Evolutionary conservation across 805 yeast species (phyloP), one percentile per base, ranked within the genome.

Genomic region (Sugiyamaella boreocaroliniensis): DNA sequence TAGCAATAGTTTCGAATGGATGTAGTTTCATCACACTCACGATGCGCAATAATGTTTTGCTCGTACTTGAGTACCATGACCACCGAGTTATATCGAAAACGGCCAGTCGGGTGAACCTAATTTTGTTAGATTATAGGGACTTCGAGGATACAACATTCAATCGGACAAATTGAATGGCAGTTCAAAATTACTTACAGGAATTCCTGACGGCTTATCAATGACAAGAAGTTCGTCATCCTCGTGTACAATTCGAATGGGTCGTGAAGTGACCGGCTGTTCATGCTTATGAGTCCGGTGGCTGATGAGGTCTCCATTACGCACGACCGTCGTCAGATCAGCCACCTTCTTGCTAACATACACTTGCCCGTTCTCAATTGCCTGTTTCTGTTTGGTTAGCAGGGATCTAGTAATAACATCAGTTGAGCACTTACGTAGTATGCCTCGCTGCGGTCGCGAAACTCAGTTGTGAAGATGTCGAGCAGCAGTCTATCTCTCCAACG

Each of bases 191-290:
- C 67, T 86, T 1, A 88, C 96, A 0, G 99, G 98, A 4, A 93
- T 79, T 0, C 99, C 97, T 2, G 95, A 80, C 0, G 99, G 99
- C 60, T 93, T 93, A 65, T 92, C 96, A 18, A 93, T 84, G 2
- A 87, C 95, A 4, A 92, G 74, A 19, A 89, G 67, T 48, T 85
- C 79, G 12, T 86, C 92, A 65, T 89, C 85, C 63, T 90, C 89
- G 64, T 77, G 78, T 0, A 90, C 88, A 37, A 87, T 82, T 50
- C 77, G 76, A 49, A 89, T 82, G 0, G 78, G 78, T 63, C 52
- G 70, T 54, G 68, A 72, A 40, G 50, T 85, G 68, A 90, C 93
- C 0, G 95, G 81, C 1, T 98, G 97, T 64, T 93, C 99, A 64
- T 93, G 97, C 47, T 95, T 79, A 65, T 89, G 98, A 47, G 86